phyloP scores from a whole-genome alignment of 1,284 basidiomycete species.

The Gymnopus androsaceus region DNA sequence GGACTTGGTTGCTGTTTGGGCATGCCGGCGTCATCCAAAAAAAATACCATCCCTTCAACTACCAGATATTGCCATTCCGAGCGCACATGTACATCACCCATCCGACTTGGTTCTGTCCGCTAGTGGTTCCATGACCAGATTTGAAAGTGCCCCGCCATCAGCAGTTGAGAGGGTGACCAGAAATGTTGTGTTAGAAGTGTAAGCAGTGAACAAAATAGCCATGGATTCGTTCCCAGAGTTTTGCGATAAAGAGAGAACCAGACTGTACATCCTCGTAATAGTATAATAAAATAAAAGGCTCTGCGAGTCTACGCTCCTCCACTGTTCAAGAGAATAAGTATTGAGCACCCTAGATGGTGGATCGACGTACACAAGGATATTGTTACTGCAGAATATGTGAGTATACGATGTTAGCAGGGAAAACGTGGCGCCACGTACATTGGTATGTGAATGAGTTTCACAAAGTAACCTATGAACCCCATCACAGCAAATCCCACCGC shows the following conservation, averaged over 20 bases:
- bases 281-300: neutral
- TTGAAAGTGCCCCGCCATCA: neutral
- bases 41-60: neutral
- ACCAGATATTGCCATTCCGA: slow-evolving; percentile 3
- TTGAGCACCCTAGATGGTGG: slow-evolving; percentile 1
- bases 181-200: neutral
- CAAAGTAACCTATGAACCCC: slow-evolving; percentile 97
- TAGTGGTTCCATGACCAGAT: neutral
- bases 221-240: neutral
- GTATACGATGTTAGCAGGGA: slow-evolving; percentile 1
- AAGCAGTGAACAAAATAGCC: neutral
- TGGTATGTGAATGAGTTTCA: slow-evolving; percentile 94
- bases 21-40: slow-evolving; percentile 28
- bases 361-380: slow-evolving; percentile 86
- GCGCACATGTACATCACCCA: neutral
- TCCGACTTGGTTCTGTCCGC: neutral
- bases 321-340: slow-evolving; percentile 35
- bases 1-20: slow-evolving; percentile 40
- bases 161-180: neutral
- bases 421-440: slow-evolving; percentile 63
- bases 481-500: slow-evolving; percentile 95
- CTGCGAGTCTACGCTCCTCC: slow-evolving; percentile 61
- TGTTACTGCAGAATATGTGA: slow-evolving; percentile 64
- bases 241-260: neutral
- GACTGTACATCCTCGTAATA: neutral